These are phyloP conservation scores for Cyanidium caldarium DNA, from an alignment of 23 red algal genomes.

Conservation along the genomic window DNA sequence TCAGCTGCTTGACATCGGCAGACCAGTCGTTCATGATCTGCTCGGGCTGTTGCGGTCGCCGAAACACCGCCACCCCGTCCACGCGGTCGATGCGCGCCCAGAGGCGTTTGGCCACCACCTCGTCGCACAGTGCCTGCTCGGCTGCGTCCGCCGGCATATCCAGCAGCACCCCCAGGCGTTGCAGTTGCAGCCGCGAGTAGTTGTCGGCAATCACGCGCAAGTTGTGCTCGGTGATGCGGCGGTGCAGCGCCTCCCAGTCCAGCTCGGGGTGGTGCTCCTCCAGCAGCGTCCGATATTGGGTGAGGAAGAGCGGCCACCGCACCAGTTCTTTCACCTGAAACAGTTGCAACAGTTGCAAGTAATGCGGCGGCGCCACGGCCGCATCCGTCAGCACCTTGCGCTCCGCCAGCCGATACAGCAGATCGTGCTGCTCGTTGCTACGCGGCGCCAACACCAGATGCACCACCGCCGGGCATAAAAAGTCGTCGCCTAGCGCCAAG, in stretches of 20 bases:
- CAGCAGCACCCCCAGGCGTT: slow-evolving; percentile 48
- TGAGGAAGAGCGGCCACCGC: slow-evolving; percentile 49
- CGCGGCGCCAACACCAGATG: slow-evolving; percentile 40
- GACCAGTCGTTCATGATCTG: slow-evolving; percentile 67
- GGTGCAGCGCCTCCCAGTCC: slow-evolving; percentile 43
- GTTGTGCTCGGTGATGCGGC: slow-evolving; percentile 87
- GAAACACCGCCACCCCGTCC: slow-evolving; percentile 59
- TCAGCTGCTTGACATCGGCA: slow-evolving; percentile 32
- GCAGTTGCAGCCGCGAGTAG: slow-evolving; percentile 58
- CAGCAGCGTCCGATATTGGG: slow-evolving; percentile 28
- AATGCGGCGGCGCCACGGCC: slow-evolving; percentile 9
- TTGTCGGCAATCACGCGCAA: slow-evolving; percentile 75
- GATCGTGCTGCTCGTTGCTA: slow-evolving; percentile 60
- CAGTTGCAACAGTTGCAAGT: slow-evolving; percentile 46
- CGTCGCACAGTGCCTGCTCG: slow-evolving; percentile 53
- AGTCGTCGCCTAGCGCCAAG: slow-evolving; percentile 42
- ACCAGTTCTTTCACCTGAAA: slow-evolving; percentile 82
- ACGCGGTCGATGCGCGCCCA: slow-evolving; percentile 86
- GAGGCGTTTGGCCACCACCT: slow-evolving; percentile 68
- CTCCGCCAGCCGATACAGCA: slow-evolving; percentile 48
- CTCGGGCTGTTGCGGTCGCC: slow-evolving; percentile 40
- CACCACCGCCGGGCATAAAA: slow-evolving; percentile 31
- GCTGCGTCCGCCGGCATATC: slow-evolving; percentile 47
- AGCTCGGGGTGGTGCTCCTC: slow-evolving; percentile 13
- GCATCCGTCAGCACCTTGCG: slow-evolving; percentile 40